Base-by-base conservation (phyloP, 176 grass and related monocot genomes). In the Oryza officinalis region DNA sequence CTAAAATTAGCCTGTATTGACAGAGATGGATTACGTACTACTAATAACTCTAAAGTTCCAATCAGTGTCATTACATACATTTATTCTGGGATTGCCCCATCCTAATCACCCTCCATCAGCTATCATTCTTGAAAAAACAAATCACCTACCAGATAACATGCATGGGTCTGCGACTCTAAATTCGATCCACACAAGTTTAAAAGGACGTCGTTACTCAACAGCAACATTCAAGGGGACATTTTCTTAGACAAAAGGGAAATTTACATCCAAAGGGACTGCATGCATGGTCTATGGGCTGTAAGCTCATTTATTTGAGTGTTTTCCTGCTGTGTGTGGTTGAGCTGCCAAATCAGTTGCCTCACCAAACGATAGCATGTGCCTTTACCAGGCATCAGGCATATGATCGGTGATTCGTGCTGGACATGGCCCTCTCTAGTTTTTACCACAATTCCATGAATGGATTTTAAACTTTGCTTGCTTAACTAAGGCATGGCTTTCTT, bases 361-460 rank as follows among this genome's bases (percentile, higher is more conserved):
- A 44, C 64, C 45, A 76, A 60, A 87, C 61, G 79, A 87, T 47
- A 26, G 20, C 85, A 78, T 71, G 46, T 76, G 71, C 46, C 63
- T 60, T 31, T 32, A 45, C 44, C 68, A 59, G 26, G 45, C 63
- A 47, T 50, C 52, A 23, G 63, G 37, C 52, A n/a, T 57, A 63
- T 46, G 46, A 71, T 37, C 37, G 73, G 40, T 47, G 14, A 65
- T 69, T 46, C 65, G 54, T 67, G 60, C 52, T 67, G 59, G 43
- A 44, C 31, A 46, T 67, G 46, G 72, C 37, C 50, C 52, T 41
- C 61, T 35, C 20, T 61, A 23, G 26, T 43, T 61, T 23, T 15
- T 63, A 69, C 28, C 30, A 23, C 10, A 67, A 23, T 75, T 22
- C 17, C 22, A 18, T 61, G 79, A 32, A 38, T 57, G 79, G 27